Evolutionary conservation across 495 filamentous ascomycete species (phyloP), one percentile per base, ranked within the genome.

Genomic region (Penicillium manginii): DNA sequence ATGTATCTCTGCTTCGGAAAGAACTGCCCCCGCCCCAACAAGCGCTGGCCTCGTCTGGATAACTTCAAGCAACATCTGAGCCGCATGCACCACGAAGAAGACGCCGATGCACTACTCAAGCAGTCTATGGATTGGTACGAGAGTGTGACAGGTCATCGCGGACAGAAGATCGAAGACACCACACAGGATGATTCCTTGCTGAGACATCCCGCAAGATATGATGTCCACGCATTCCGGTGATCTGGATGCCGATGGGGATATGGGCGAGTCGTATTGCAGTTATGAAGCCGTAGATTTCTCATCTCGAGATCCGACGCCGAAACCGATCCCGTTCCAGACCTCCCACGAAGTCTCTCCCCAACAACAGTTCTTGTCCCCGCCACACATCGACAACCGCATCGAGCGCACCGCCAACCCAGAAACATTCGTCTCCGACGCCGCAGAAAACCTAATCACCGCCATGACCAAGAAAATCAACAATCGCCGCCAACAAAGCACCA

Each of bases 31-130:
- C 85, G 81, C 19, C 86, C 84, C 52, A 76, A 81, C 17, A 97
- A 97, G 74, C 77, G 81, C 43, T 97, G 93, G 91, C 92, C 91
- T 10, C 85, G 94, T 8, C 71, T 89, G 51, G 94, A 98, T 71
- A 98, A 98, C 62, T 98, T 97, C 73, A 87, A 86, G 65, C 87
- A 89, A 55, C 94, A 98, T 64, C 79, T 96, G 45, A 82, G 81
- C 55, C 84, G 89, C n/a, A 88, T 94, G 67, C 93, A 98, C 73
- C 67, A 70, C 19, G 78, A 82, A 4, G 75, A 82, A 32, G 77
- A 87, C 58, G 63, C 80, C 2, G 78, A 83, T 5, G 60, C 69
- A 14, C 78, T 88, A 21, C 69, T 86, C 49, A 75, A 74, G 53
- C 80, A 68, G 88, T 77, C 77, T 0, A 69, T 70, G 54, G 70